These are phyloP conservation scores for Phaseolus lunatus DNA, from an alignment of 306 rosid species.

Conservation along the genomic window DNA sequence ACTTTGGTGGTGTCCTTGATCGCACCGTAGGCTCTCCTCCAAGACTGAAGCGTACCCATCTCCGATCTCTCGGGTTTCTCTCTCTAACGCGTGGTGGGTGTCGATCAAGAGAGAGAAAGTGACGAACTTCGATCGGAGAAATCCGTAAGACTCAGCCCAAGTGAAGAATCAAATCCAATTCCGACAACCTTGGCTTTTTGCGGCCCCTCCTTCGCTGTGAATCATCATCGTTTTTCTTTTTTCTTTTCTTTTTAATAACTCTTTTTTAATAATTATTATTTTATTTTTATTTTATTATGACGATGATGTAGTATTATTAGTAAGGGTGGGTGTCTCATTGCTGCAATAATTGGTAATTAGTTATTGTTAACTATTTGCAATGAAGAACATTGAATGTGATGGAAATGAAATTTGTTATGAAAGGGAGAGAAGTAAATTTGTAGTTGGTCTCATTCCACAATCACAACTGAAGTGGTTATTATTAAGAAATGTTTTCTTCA, in stretches of 20 bases:
- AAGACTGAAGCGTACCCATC: slow-evolving; percentile 97
- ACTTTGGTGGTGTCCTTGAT: slow-evolving; percentile 95
- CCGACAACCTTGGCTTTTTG: slow-evolving; percentile 47
- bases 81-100: slow-evolving; percentile 28
- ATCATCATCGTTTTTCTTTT: slow-evolving; percentile 32
- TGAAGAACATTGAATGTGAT: not conserved
- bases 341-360: slow-evolving; percentile 19
- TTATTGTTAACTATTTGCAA: not conserved
- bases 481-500: not conserved
- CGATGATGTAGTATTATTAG: no score
- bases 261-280: not conserved
- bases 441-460: slow-evolving; percentile 28
- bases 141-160: slow-evolving; percentile 12
- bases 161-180: slow-evolving; percentile 40
- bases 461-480: slow-evolving; percentile 19
- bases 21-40: slow-evolving; percentile 98
- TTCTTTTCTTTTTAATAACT: not conserved
- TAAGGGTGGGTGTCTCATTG: not conserved
- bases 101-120: slow-evolving; percentile 53
- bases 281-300: not conserved
- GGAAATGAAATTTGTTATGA: not conserved
- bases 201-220: slow-evolving; percentile 42
- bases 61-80: slow-evolving; percentile 51
- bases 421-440: not conserved
- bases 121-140: slow-evolving; percentile 32